Evolutionary conservation across 164 flowering plant species (phyloP).

Genomic region (Echeveria elegans): DNA sequence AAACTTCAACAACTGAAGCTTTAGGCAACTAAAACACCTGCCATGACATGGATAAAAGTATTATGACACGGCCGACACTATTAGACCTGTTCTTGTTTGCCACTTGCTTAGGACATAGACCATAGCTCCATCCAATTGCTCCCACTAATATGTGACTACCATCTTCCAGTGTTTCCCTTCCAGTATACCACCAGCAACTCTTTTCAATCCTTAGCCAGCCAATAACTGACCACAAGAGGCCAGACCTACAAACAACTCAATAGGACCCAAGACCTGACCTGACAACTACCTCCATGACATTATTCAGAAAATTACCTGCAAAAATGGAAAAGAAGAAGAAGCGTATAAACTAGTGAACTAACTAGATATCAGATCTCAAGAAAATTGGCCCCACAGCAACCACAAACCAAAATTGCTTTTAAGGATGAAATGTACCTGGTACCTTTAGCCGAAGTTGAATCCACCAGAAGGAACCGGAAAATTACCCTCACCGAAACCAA

Average conservation of each 20-base stretch:
- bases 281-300: not conserved
- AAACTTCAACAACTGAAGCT: no score
- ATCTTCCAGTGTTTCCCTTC: not conserved
- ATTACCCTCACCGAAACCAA: slow-evolving; percentile 42
- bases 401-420: not conserved
- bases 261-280: not conserved
- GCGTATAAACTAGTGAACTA: no score
- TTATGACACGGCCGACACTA: no score
- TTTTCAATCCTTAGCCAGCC: not conserved
- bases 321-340: no score
- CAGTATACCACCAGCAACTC: not conserved
- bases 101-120: not conserved
- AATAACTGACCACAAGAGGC: not conserved
- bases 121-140: not conserved
- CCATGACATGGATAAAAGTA: no score
- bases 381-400: not conserved
- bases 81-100: not conserved
- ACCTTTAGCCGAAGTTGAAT: slow-evolving; percentile 58
- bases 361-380: not conserved
- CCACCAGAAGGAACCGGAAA: slow-evolving; percentile 50
- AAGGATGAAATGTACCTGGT: not conserved
- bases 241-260: not conserved
- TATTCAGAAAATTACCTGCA: not conserved
- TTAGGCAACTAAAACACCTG: no score
- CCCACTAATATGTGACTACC: not conserved